These are phyloP conservation scores for Debaryomycetaceae sp. DNA, from an alignment of 1,139 yeast species.

Conservation along the genomic window DNA sequence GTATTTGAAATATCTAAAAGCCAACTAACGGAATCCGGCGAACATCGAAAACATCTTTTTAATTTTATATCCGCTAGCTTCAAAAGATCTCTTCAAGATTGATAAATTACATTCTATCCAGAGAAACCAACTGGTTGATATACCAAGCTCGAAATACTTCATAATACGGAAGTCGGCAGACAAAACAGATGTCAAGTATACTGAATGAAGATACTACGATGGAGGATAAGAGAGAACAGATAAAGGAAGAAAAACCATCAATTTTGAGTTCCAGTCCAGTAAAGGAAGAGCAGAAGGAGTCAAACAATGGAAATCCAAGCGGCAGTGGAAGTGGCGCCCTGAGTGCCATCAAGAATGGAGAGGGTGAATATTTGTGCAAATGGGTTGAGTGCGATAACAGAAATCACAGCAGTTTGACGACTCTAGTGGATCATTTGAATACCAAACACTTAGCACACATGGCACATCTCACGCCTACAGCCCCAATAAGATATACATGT, in stretches of 20 bases:
- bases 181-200: too few relatives aligned
- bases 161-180: too few relatives aligned
- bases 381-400: conserved; percentile 32
- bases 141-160: too few relatives aligned
- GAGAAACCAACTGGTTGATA: too few relatives aligned
- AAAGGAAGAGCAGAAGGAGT: not conserved
- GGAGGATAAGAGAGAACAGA: too few relatives aligned
- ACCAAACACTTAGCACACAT: conserved; percentile 27
- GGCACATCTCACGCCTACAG: conserved; percentile 14
- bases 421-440: conserved; percentile 33
- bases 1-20: too few relatives aligned
- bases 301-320: not conserved
- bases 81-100: too few relatives aligned
- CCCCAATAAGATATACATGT: conserved; percentile 48
- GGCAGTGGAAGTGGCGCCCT: not conserved
- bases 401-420: conserved; percentile 19
- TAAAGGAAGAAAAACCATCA: not conserved
- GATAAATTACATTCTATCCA: too few relatives aligned
- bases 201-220: too few relatives aligned
- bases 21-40: too few relatives aligned
- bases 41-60: too few relatives aligned
- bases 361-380: conserved; percentile 22
- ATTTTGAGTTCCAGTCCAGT: not conserved
- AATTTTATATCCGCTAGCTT: too few relatives aligned
- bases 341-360: not conserved